These are phyloP conservation scores for Hypoxylon sp. DNA, from an alignment of 2,329 filamentous ascomycete genomes.

Conservation along the genomic window DNA sequence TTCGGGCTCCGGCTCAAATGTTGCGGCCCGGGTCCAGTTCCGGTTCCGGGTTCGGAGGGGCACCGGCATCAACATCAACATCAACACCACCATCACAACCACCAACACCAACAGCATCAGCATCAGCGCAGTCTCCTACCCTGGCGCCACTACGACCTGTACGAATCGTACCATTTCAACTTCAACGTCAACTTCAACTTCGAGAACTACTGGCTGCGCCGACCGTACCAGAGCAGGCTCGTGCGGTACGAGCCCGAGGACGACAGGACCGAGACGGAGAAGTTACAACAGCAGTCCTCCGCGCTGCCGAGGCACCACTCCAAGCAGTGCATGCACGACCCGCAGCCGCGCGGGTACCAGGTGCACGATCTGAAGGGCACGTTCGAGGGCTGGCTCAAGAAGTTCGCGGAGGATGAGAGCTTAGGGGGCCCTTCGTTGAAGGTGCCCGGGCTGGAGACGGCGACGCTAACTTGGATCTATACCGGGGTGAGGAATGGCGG, in stretches of 20 bases:
- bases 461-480: conserved; percentile 54
- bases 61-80: conserved; percentile 27
- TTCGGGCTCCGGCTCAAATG: conserved; percentile 56
- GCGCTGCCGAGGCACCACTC: conserved; percentile 35
- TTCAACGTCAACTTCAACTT: conserved; percentile 64
- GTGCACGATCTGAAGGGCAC: conserved; percentile 52
- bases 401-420: conserved; percentile 41
- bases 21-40: conserved; percentile 29
- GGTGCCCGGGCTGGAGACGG: conserved; percentile 51
- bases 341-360: conserved; percentile 50
- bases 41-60: conserved; percentile 4
- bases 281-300: conserved; percentile 11
- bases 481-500: conserved; percentile 44
- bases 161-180: conserved; percentile 63
- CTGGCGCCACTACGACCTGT: conserved; percentile 58
- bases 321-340: conserved; percentile 50
- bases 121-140: conserved; percentile 20
- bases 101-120: conserved; percentile 24
- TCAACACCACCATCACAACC: conserved; percentile 9
- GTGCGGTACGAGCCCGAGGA: conserved; percentile 50
- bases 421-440: conserved; percentile 38
- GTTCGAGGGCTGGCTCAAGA: conserved; percentile 52
- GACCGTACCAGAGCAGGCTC: conserved; percentile 57
- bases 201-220: conserved; percentile 59
- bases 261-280: conserved; percentile 42